Evolutionary conservation across 1,284 basidiomycete genomes (phyloP), one percentile per base, ranked within the genome.

Genomic region (Trichosporon sp.): DNA sequence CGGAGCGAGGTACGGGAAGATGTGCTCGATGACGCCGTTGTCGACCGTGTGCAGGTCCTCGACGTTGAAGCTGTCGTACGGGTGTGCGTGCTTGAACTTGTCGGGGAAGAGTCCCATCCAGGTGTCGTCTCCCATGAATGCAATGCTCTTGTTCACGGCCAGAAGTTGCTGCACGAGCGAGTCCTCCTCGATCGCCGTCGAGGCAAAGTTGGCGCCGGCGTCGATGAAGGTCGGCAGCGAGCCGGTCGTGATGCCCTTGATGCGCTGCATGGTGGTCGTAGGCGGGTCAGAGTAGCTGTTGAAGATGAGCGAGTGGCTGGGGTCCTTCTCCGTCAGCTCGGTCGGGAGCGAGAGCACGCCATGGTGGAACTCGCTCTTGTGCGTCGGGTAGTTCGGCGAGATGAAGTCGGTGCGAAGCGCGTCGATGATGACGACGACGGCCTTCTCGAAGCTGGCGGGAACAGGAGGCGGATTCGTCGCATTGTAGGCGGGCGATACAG

Each of bases 41-140:
- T 99, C 97, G 46, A 99, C 97, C 0, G 93, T 92, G 79, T 99
- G 94, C 16, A 99, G 87, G 80, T 99, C 97, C 83, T 98, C 96
- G 71, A 99, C 96, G 82, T 99, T 96, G 88, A 99, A 99, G 0
- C 94, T 98, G 83, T 98, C 95, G 81, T 91, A 98, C 0, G 94
- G 91, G 81, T 90, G 91, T 0, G 90, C 87, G 84, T 91, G 89
- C 59, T 88, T 87, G 75, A 98, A 94, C 0, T 89, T 85, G 66
- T 88, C 84, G 0, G 96, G 93, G 80, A 96, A 99, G 14, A 97
- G 89, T 1, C 90, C 89, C 81, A 91, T 88, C 97, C 97, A 99
- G 0, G 96, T 99, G 80, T 98, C 94, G 80, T 99, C 96, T 0
- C 96, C 96, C 89, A 93, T 94, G 80, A 98, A 92, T 0, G 91